A percentile compares a stretch with the other conserved stretches of the same genome.
Evolutionary conservation across 78 protist genomes (phyloP).

Genomic region (Dictyostelium firmibasis): DNA sequence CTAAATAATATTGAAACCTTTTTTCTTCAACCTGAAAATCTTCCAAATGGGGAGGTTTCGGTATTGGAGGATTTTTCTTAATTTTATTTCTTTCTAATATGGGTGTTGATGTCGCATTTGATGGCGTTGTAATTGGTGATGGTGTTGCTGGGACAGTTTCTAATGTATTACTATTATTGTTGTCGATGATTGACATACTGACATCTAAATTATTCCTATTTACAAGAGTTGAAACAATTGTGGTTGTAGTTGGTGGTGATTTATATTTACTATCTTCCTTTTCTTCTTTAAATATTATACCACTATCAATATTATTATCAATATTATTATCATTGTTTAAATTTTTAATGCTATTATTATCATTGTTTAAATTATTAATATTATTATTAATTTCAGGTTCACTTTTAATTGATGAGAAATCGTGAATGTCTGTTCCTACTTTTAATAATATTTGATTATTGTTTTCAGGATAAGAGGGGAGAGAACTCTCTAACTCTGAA

Average conservation of each 20-base stretch:
- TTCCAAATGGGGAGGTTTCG: not conserved
- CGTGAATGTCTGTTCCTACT: not conserved
- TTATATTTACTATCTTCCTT: no score
- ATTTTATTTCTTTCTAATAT: not conserved
- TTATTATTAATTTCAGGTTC: no score
- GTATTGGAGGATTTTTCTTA: not conserved
- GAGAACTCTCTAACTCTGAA: not conserved
- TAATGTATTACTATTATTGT: no score
- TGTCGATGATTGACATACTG: not conserved
- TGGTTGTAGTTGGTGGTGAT: not conserved
- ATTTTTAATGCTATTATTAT: no score
- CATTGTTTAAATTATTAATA: no score
- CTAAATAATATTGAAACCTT: not conserved
- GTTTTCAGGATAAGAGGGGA: not conserved
- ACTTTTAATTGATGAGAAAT: no score
- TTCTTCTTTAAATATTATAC: no score
- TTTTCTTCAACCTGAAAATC: not conserved
- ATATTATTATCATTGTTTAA: no score
- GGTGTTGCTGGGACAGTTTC: not conserved
- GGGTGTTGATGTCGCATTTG: not conserved
- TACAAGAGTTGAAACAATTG: not conserved
- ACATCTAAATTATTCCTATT: not conserved
- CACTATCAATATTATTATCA: no score
- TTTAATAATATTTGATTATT: no score
- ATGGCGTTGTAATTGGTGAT: not conserved